A percentile compares a stretch with the other conserved stretches of the same genome.
These are phyloP conservation scores for Ligustrum vulgare DNA, from an alignment of 257 asterid genomes.

Conservation along the genomic window DNA sequence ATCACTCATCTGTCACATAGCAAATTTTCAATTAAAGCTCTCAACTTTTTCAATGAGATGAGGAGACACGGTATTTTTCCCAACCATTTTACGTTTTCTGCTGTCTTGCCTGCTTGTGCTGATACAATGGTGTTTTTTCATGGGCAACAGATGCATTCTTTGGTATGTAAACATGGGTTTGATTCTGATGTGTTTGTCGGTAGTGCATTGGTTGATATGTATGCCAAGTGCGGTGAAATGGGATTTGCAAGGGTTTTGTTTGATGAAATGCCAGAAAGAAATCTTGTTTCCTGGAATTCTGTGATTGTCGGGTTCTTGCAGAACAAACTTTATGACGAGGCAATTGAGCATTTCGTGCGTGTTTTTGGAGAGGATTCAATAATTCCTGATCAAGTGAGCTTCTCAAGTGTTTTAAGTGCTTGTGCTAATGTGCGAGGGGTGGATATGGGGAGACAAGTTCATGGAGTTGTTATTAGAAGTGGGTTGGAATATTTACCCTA, in stretches of 20 bases:
- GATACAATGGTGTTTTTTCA: constrained; percentile 19
- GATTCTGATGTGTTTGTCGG: constrained; percentile 44
- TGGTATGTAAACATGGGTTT: constrained; percentile 40
- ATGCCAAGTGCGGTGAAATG: constrained; percentile 38
- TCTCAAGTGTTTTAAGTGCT: constrained; percentile 50
- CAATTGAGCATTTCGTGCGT: constrained; percentile 30
- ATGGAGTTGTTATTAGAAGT: constrained; percentile 36
- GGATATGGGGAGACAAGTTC: constrained; percentile 42
- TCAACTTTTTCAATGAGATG: constrained; percentile 39
- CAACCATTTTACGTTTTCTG: constrained; percentile 49
- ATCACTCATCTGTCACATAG: constrained; percentile 42
- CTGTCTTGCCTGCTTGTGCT: constrained; percentile 49
- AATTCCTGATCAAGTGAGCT: constrained; percentile 47
- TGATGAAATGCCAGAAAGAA: constrained; percentile 54
- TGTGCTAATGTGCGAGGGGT: constrained; percentile 34
- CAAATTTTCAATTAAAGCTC: constrained; percentile 36
- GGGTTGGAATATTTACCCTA: constrained; percentile 43
- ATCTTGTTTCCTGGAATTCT: constrained; percentile 51
- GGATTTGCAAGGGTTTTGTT: constrained; percentile 36
- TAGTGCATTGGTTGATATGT: constrained; percentile 52
- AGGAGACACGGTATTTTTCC: constrained; percentile 41
- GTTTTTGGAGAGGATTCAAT: constrained; percentile 28
- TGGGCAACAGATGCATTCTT: constrained; percentile 49
- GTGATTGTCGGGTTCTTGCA: constrained; percentile 44
- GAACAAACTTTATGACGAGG: constrained; percentile 28